Percentiles rank a stretch among this genome's conserved stretches.
These are phyloP conservation scores for Bretschneidera sinensis DNA, from an alignment of 345 rosid species.

Conservation along the genomic window DNA sequence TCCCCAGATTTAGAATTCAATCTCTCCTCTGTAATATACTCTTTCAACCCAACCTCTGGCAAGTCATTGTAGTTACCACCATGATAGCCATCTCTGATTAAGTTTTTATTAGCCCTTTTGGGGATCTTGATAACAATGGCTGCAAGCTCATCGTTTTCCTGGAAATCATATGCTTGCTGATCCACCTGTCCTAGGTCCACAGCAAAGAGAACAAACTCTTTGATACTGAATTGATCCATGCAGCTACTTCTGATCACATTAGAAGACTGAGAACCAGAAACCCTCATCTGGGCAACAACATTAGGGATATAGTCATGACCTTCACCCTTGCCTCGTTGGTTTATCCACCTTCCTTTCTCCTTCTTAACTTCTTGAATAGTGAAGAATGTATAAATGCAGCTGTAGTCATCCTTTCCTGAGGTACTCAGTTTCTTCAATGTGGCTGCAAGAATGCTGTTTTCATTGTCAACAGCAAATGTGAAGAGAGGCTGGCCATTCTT, in stretches of 20 bases:
- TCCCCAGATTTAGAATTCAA: slow-evolving; percentile 10
- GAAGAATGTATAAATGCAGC: slow-evolving; percentile 71
- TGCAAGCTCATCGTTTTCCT: slow-evolving; percentile 74
- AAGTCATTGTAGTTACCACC: slow-evolving; percentile 13
- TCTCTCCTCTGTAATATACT: slow-evolving; percentile 14
- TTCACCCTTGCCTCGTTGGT: slow-evolving; percentile 57
- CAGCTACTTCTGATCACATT: slow-evolving; percentile 20
- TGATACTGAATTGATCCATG: slow-evolving; percentile 29
- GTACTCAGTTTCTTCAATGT: slow-evolving; percentile 46
- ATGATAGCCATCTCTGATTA: slow-evolving; percentile 23
- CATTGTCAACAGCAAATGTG: slow-evolving; percentile 82
- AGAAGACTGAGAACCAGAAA: slow-evolving; percentile 44
- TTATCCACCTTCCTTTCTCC: slow-evolving; percentile 74
- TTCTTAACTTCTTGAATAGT: slow-evolving; percentile 65
- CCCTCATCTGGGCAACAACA: slow-evolving; percentile 78
- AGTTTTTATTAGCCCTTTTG: slow-evolving; percentile 15
- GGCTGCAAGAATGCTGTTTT: slow-evolving; percentile 71
- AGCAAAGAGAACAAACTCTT: slow-evolving; percentile 68
- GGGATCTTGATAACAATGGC: slow-evolving; percentile 77
- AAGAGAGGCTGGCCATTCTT: slow-evolving; percentile 83
- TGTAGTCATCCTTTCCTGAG: slow-evolving; percentile 41
- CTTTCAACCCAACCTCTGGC: slow-evolving; percentile 19
- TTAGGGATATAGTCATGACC: slow-evolving; percentile 56
- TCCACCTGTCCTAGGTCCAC: slow-evolving; percentile 33
- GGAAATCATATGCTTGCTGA: slow-evolving; percentile 37